A percentile compares a stretch with the other conserved stretches of the same genome.
These are phyloP conservation scores for Kodamaea leandrae DNA, from an alignment of 805 yeast species.

Conservation along the genomic window DNA sequence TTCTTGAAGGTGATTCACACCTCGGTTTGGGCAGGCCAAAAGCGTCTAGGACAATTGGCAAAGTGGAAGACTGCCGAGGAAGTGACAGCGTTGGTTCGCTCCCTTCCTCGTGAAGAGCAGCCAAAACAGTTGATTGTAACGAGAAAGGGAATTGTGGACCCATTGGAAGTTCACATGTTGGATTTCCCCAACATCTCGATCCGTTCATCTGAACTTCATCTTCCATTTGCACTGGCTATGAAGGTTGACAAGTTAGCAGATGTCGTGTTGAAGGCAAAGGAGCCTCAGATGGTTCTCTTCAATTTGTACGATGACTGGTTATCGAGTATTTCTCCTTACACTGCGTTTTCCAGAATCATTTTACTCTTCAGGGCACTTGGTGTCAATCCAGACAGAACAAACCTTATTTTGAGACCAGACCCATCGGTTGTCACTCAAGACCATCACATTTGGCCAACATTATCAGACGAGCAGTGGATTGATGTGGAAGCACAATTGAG, in stretches of 20 bases:
- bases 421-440: conserved; percentile 63
- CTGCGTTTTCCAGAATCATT: conserved; percentile 89
- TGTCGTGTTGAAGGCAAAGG: conserved; percentile 79
- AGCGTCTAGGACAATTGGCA: conserved; percentile 85
- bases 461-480: conserved; percentile 87
- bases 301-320: conserved; percentile 96
- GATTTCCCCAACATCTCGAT: conserved; percentile 92
- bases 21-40: conserved; percentile 96
- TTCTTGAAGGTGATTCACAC: conserved; percentile 88
- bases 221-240: conserved; percentile 88
- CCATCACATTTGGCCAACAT: conserved; percentile 92
- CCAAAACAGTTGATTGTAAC: conserved; percentile 91
- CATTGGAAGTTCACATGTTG: conserved; percentile 93
- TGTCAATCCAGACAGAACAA: conserved; percentile 73
- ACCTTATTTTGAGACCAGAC: conserved; percentile 73
- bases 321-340: conserved; percentile 73
- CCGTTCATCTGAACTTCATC: conserved; percentile 80
- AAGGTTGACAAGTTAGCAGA: conserved; percentile 77
- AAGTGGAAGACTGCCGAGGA: conserved; percentile 99
- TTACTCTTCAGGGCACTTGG: conserved; percentile 80
- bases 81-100: conserved; percentile 84
- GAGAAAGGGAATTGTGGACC: conserved; percentile 88
- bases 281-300: conserved; percentile 88
- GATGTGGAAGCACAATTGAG: conserved; percentile 83
- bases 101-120: conserved; percentile 89